Evolutionary conservation across 2,329 filamentous ascomycete genomes (phyloP).

Genomic region (Talaromyces sp.): DNA sequence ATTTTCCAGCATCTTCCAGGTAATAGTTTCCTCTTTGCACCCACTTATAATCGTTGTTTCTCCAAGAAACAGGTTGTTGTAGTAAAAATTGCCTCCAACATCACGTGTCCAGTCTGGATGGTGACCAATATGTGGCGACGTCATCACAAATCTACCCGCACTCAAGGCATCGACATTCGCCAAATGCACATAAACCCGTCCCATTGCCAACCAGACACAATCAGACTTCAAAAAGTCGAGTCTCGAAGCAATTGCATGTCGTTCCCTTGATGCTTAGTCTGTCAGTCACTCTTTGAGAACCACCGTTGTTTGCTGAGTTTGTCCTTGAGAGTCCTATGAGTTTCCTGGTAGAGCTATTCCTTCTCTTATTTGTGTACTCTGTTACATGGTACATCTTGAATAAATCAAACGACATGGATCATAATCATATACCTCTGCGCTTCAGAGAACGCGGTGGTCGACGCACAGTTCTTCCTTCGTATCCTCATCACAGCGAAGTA

Average conservation of each 20-base stretch:
- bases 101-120: background rate
- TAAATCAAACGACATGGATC: background rate
- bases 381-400: conserved; percentile 5
- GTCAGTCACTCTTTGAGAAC: background rate
- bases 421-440: background rate
- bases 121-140: conserved; percentile 1
- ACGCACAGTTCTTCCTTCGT: conserved; percentile 11
- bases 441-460: background rate
- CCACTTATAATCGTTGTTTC: background rate
- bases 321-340: background rate
- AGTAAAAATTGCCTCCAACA: background rate
- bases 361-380: background rate
- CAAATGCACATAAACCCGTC: background rate
- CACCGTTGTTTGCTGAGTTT: background rate
- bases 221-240: background rate
- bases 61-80: background rate
- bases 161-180: background rate
- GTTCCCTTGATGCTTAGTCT: background rate
- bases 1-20: background rate
- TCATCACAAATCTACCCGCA: conserved; percentile 7
- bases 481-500: conserved; percentile 4
- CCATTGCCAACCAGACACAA: background rate
- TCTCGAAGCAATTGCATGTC: background rate
- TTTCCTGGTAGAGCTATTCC: background rate
- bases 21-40: background rate